A percentile compares a stretch with the other conserved stretches of the same genome.
These are phyloP conservation scores for Collariella sp. DNA, from an alignment of 495 filamentous ascomycete species.

Conservation along the genomic window DNA sequence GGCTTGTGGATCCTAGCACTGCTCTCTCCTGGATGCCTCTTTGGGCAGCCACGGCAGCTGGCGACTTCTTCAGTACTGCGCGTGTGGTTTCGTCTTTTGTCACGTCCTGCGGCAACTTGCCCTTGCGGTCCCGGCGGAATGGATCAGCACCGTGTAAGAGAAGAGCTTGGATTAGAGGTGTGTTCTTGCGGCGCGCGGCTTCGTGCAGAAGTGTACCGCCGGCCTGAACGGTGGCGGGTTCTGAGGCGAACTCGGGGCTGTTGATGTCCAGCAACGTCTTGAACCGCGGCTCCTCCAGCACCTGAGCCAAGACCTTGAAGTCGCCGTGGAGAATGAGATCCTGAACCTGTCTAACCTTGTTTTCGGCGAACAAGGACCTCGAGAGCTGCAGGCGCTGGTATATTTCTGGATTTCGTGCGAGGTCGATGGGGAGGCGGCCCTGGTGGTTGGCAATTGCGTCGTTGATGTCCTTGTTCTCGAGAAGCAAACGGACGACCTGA, in stretches of 20 bases:
- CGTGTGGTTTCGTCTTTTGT: conserved; percentile 89
- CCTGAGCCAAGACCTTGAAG: conserved; percentile 66
- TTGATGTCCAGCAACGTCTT: conserved; percentile 85
- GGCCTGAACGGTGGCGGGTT: conserved; percentile 60
- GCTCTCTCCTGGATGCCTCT: conserved; percentile 94
- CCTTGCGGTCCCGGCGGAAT: conserved; percentile 87
- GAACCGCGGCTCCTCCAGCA: conserved; percentile 76
- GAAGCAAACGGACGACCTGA: conserved; percentile 67
- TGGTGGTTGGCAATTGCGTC: conserved; percentile 86
- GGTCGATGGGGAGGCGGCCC: conserved; percentile 77
- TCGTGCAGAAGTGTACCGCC: conserved; percentile 91
- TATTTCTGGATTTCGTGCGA: conserved; percentile 84
- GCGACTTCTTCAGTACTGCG: conserved; percentile 83
- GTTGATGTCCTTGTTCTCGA: conserved; percentile 73
- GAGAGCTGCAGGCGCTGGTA: conserved; percentile 92
- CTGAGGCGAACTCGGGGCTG: conserved; percentile 75
- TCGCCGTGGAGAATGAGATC: conserved; percentile 59
- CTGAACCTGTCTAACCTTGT: conserved; percentile 74
- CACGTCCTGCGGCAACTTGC: conserved; percentile 91
- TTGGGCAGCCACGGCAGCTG: conserved; percentile 88
- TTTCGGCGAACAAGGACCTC: conserved; percentile 81
- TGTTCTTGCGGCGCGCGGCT: conserved; percentile 79
- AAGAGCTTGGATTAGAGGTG: conserved; percentile 75
- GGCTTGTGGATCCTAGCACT: conserved; percentile 66
- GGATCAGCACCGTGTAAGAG: conserved; percentile 96